Conservation (phyloP, 331 rosid species). For the Erythrophleum ivorense region DNA sequence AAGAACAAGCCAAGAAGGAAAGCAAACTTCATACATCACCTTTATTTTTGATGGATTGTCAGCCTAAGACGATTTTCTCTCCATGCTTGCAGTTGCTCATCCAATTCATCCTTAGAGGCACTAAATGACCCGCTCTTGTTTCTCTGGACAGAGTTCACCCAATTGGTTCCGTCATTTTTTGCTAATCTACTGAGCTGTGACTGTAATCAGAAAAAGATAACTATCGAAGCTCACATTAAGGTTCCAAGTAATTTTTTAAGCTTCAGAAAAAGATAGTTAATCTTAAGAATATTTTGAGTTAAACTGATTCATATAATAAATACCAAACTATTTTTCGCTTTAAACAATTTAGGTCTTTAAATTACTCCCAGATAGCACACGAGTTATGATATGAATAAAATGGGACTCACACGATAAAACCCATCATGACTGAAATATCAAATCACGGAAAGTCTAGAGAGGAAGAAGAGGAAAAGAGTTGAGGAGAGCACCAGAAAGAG, state of each 20-base stretch:
- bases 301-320: conserved; percentile 24
- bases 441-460: no score
- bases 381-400: no score
- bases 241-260: conserved; percentile 18
- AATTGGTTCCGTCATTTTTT: conserved; percentile 48
- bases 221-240: conserved; percentile 24
- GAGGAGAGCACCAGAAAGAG: no score
- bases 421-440: no score
- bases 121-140: conserved; percentile 39
- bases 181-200: conserved; percentile 69
- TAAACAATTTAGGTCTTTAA: neutral
- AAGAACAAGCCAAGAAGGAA: conserved; percentile 19
- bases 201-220: conserved; percentile 44
- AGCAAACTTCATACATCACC: conserved; percentile 53
- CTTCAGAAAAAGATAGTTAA: conserved; percentile 32
- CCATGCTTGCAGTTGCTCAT: conserved; percentile 90
- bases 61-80: conserved; percentile 84
- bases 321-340: conserved; percentile 3
- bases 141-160: conserved; percentile 47
- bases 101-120: conserved; percentile 68
- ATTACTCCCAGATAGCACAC: neutral
- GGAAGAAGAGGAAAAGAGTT: no score
- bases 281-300: conserved; percentile 69
- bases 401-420: no score
- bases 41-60: conserved; percentile 71